phyloP scores from a whole-genome alignment of 2,329 filamentous ascomycete genomes.

The Elsinoe australis region DNA sequence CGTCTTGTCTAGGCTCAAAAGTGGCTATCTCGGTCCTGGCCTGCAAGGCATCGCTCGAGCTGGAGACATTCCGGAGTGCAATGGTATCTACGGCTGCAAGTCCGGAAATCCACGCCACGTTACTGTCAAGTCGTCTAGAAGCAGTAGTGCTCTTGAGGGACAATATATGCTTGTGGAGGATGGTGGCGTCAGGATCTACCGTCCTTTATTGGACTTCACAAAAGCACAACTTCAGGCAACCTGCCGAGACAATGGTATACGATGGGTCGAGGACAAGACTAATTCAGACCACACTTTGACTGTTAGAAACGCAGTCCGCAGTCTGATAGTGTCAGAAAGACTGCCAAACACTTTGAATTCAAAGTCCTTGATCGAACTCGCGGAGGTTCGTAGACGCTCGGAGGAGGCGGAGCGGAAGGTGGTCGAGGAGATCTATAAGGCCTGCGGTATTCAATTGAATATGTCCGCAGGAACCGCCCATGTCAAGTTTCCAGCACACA shows the following conservation, averaged over 20 bases:
- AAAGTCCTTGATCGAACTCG: constrained; percentile 54
- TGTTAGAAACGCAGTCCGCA: constrained; percentile 68
- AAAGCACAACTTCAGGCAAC: constrained; percentile 69
- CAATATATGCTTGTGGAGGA: too few relatives aligned
- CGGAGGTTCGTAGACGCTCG: constrained; percentile 44
- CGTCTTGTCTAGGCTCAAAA: constrained; percentile 66
- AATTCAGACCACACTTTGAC: constrained; percentile 74
- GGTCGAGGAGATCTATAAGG: constrained; percentile 49
- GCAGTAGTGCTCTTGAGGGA: too few relatives aligned
- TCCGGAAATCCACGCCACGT: constrained; percentile 21
- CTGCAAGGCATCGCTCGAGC: constrained; percentile 60
- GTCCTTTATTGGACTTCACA: constrained; percentile 61
- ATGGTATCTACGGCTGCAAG: constrained; percentile 55
- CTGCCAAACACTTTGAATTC: constrained; percentile 66
- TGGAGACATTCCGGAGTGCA: constrained; percentile 73
- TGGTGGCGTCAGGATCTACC: constrained; percentile 58
- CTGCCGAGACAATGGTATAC: constrained; percentile 58
- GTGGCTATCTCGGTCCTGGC: constrained; percentile 61
- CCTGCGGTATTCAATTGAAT: constrained; percentile 41
- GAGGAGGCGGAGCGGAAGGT: constrained; percentile 42
- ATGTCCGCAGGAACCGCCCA: constrained; percentile 28
- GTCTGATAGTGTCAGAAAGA: constrained; percentile 50
- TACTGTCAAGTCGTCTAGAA: constrained; percentile 21
- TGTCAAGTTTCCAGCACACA: constrained; percentile 17
- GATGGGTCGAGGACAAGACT: constrained; percentile 79